phyloP scores from a whole-genome alignment of 192 early-diverging fungal genomes.

The Backusella luteola region DNA sequence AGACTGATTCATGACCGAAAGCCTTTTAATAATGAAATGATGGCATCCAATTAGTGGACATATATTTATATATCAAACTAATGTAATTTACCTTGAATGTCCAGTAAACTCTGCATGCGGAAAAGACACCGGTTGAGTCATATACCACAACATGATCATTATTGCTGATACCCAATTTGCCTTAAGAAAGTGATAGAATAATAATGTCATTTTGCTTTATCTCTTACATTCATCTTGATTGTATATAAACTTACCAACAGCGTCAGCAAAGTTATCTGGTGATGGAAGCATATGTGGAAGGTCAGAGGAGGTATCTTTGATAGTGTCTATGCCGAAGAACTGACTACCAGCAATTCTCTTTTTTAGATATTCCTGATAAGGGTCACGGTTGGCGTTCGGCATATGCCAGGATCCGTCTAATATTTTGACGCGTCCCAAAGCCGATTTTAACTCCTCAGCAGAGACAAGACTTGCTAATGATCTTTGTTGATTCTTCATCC shows the following conservation, averaged over 20 bases:
- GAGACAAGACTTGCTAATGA: slow-evolving; percentile 23
- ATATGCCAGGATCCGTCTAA: slow-evolving; percentile 95
- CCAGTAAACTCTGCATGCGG: slow-evolving; percentile 90
- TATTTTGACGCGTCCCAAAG: slow-evolving; percentile 55
- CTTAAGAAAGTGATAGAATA: slow-evolving; percentile 24
- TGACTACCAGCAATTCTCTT: slow-evolving; percentile 64
- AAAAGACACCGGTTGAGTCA: slow-evolving; percentile 77
- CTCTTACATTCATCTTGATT: not conserved
- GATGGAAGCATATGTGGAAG: slow-evolving; percentile 94
- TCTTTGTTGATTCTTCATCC: slow-evolving; percentile 10
- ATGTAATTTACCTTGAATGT: slow-evolving; percentile 69
- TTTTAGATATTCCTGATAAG: slow-evolving; percentile 67
- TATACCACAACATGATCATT: slow-evolving; percentile 90
- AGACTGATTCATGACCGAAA: slow-evolving; percentile 90
- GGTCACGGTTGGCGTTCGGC: slow-evolving; percentile 65
- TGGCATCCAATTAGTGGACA: not conserved
- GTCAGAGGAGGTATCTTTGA: slow-evolving; percentile 66
- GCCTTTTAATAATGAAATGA: slow-evolving; percentile 38
- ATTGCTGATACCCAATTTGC: slow-evolving; percentile 73
- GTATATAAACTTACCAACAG: slow-evolving; percentile 53
- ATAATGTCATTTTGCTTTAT: not conserved
- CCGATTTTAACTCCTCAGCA: slow-evolving; percentile 11
- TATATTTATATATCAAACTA: not conserved
- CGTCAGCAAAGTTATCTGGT: slow-evolving; percentile 64
- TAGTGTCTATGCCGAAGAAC: slow-evolving; percentile 90